Percentiles rank a stretch among this genome's conserved stretches.
Conservation (phyloP, 176 grass and related monocot species). For the barley (Hordeum vulgare) region DNA sequence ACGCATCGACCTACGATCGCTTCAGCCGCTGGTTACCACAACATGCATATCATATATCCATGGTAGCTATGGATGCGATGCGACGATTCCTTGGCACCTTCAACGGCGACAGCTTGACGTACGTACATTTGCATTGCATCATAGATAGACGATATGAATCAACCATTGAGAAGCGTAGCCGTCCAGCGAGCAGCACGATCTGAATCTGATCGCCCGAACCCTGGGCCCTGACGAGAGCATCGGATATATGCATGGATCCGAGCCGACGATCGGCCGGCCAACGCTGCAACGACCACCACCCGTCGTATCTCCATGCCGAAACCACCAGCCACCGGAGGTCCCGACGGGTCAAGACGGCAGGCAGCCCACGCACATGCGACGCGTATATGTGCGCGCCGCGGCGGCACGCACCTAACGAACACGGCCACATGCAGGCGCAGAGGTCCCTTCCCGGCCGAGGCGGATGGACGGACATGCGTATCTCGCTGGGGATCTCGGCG, state of each 20-base stretch:
- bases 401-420: conserved; percentile 16
- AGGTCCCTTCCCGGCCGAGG: neutral
- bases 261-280: neutral
- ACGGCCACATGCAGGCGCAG: conserved; percentile 3
- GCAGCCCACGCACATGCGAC: neutral
- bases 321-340: neutral
- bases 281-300: too few relatives aligned
- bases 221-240: neutral
- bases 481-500: conserved; percentile 25
- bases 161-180: neutral
- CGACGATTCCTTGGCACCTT: too few relatives aligned
- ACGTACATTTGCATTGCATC: too few relatives aligned
- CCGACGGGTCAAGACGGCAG: neutral
- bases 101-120: too few relatives aligned
- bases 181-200: neutral
- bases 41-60: neutral
- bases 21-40: neutral
- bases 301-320: neutral
- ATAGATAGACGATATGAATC: too few relatives aligned
- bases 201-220: neutral
- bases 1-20: neutral
- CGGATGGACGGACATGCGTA: conserved; percentile 23
- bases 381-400: neutral
- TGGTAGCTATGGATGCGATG: neutral
- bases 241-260: neutral